These are phyloP conservation scores for Fusarium udum DNA, from an alignment of 2,329 filamentous ascomycete species.

Conservation along the genomic window DNA sequence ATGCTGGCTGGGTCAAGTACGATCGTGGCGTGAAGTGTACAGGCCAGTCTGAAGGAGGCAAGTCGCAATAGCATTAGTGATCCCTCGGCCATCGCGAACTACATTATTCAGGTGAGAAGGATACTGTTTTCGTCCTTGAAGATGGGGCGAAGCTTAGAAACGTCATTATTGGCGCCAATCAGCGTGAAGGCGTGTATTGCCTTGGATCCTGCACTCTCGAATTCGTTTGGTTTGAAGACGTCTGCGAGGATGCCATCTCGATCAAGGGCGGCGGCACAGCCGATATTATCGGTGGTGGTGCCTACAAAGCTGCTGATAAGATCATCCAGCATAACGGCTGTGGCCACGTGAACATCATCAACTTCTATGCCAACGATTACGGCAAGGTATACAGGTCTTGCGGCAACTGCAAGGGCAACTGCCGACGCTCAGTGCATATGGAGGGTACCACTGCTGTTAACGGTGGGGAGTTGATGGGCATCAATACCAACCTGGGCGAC, in stretches of 20 bases:
- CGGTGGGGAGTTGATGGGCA: constrained; percentile 56
- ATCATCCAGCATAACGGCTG: constrained; percentile 59
- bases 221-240: constrained; percentile 61
- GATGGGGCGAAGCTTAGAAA: constrained; percentile 56
- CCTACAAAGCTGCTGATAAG: constrained; percentile 56
- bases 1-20: constrained; percentile 49
- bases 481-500: constrained; percentile 52
- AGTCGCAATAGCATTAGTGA: background rate
- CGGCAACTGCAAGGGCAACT: constrained; percentile 45
- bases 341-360: constrained; percentile 53
- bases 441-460: constrained; percentile 53
- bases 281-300: constrained; percentile 56
- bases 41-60: constrained; percentile 54
- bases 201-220: constrained; percentile 53
- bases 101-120: background rate
- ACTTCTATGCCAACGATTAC: constrained; percentile 54
- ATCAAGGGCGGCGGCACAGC: constrained; percentile 44
- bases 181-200: constrained; percentile 59
- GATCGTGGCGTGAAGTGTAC: constrained; percentile 54
- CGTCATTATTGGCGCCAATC: constrained; percentile 57
- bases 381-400: constrained; percentile 52
- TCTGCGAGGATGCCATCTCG: constrained; percentile 50
- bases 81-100: background rate
- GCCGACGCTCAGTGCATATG: constrained; percentile 55
- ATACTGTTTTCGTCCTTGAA: constrained; percentile 55